Conservation (phyloP, 306 rosid genomes). For the Alnus glutinosa region DNA sequence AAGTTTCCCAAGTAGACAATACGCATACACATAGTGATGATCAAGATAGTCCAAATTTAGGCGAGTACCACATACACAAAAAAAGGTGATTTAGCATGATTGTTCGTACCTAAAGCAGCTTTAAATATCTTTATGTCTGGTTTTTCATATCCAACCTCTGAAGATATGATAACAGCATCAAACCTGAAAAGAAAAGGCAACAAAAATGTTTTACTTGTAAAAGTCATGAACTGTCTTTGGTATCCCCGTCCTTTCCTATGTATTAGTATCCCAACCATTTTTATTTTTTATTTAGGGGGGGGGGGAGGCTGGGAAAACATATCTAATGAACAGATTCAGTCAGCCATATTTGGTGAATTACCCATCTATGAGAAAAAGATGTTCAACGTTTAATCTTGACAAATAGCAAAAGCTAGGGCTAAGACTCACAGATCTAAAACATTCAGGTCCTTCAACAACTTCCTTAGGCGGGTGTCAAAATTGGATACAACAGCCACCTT, state of each 20-base stretch:
- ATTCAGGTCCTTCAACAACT: conserved; percentile 77
- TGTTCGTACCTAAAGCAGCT: conserved; percentile 76
- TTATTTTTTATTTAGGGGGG: not conserved
- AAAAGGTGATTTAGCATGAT: not conserved
- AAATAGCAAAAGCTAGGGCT: conserved; percentile 17
- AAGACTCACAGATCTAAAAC: conserved; percentile 77
- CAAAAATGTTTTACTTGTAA: not conserved
- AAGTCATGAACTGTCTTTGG: not conserved
- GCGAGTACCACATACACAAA: not conserved
- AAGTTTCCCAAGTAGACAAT: not conserved
- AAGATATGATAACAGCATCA: conserved; percentile 82
- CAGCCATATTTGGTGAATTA: conserved; percentile 6
- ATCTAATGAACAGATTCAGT: not conserved
- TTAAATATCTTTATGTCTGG: conserved; percentile 84
- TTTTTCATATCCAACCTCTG: conserved; percentile 92
- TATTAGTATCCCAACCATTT: not conserved
- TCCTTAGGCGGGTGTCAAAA: conserved; percentile 87
- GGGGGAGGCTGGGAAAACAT: not conserved
- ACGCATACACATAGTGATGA: not conserved
- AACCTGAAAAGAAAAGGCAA: conserved; percentile 50
- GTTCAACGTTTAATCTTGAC: not conserved
- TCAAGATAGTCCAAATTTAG: not conserved
- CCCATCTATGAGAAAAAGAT: not conserved
- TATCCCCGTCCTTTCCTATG: not conserved
- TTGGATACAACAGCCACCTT: conserved; percentile 95